phyloP scores from a whole-genome alignment of 352 stramenopile genomes.

The Pythium folliculosum region DNA sequence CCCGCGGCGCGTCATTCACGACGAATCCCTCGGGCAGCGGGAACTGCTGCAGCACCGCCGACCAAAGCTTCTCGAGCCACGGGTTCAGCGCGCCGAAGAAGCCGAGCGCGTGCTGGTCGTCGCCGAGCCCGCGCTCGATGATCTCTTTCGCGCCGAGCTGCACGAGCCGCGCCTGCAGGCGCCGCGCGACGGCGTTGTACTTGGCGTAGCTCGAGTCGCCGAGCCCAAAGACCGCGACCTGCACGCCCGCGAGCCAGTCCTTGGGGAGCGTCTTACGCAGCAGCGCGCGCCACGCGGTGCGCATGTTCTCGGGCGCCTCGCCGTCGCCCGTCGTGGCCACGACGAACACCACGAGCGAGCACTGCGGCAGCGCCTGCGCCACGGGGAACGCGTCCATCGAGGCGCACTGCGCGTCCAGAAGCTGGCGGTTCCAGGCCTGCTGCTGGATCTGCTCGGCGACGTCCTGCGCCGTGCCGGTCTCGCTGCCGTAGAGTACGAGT shows the following conservation, averaged over 20 bases:
- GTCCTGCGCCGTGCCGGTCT: slow-evolving; percentile 89
- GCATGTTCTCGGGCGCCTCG: slow-evolving; percentile 92
- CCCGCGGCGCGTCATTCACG: slow-evolving; percentile 67
- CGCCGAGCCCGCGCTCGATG: slow-evolving; percentile 74
- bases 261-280: slow-evolving; percentile 78
- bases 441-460: slow-evolving; percentile 80
- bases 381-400: slow-evolving; percentile 78
- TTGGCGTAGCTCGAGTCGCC: slow-evolving; percentile 93
- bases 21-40: slow-evolving; percentile 52
- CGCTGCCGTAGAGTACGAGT: slow-evolving; percentile 89
- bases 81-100: slow-evolving; percentile 86
- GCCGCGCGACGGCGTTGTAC: slow-evolving; percentile 90
- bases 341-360: slow-evolving; percentile 84
- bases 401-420: slow-evolving; percentile 50
- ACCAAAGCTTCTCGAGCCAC: slow-evolving; percentile 80
- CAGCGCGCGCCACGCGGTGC: slow-evolving; percentile 77
- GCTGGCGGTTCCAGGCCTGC: slow-evolving; percentile 55
- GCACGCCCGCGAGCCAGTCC: slow-evolving; percentile 67
- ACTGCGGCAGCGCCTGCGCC: slow-evolving; percentile 46
- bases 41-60: slow-evolving; percentile 46
- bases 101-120: slow-evolving; percentile 88
- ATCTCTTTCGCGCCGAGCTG: slow-evolving; percentile 85
- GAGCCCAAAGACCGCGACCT: slow-evolving; percentile 90
- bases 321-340: slow-evolving; percentile 92
- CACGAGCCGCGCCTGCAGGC: slow-evolving; percentile 80